A percentile compares a stretch with the other conserved stretches of the same genome.
phyloP scores from a whole-genome alignment of 345 rosid species.

The Lepidium africanum region DNA sequence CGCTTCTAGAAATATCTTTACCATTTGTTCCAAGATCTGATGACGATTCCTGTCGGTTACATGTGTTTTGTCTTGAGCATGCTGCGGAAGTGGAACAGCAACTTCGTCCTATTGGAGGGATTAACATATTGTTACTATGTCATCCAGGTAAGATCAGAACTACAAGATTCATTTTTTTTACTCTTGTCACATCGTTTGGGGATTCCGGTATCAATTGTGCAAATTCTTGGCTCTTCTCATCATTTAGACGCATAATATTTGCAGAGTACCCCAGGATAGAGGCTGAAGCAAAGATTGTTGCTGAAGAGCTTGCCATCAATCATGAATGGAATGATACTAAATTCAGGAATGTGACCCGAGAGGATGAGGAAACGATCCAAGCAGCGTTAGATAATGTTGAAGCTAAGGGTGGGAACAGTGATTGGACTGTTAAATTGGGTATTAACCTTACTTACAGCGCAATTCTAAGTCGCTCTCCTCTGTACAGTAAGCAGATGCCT shows the following conservation, averaged over 20 bases:
- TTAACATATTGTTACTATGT: constrained; percentile 66
- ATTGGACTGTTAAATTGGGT: constrained; percentile 92
- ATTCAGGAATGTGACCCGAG: constrained; percentile 54
- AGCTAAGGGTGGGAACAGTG: constrained; percentile 73
- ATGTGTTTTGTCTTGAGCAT: constrained; percentile 96
- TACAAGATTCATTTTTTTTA: neutral
- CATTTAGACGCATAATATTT: neutral
- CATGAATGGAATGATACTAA: constrained; percentile 48
- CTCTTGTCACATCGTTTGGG: neutral
- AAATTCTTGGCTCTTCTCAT: neutral
- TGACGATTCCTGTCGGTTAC: constrained; percentile 76
- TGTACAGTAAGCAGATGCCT: constrained; percentile 97
- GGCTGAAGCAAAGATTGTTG: constrained; percentile 66
- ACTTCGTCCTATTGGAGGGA: constrained; percentile 77
- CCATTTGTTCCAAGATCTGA: constrained; percentile 42
- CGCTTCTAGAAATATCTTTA: constrained; percentile 23
- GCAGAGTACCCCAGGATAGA: constrained; percentile 91
- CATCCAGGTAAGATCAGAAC: constrained; percentile 58
- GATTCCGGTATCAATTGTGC: neutral
- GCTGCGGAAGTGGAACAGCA: constrained; percentile 87
- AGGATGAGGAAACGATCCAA: constrained; percentile 63
- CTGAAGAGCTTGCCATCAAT: constrained; percentile 66
- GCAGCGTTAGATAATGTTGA: constrained; percentile 71
- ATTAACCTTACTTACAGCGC: constrained; percentile 85
- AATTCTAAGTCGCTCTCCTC: constrained; percentile 66